phyloP scores from a whole-genome alignment of 176 grass and related monocot species.

The Lolium perenne region DNA sequence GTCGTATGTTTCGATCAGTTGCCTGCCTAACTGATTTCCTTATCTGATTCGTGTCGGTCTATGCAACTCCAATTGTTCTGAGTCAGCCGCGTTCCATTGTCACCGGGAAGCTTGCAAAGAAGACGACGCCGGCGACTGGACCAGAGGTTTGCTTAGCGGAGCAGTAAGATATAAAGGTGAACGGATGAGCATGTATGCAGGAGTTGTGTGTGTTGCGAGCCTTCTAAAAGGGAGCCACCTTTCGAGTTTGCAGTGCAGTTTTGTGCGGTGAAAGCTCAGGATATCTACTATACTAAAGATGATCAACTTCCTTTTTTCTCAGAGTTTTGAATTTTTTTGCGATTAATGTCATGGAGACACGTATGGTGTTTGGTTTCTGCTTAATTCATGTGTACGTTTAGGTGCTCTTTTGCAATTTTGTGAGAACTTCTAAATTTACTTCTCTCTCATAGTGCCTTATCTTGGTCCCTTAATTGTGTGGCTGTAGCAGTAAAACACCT shows the following conservation, averaged over 20 bases:
- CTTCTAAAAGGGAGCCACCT: background rate
- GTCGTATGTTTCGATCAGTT: slow-evolving; percentile 10
- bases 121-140: background rate
- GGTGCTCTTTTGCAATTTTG: too few species aligned
- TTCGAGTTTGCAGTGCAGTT: background rate
- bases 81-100: slow-evolving; percentile 15
- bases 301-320: too few species aligned
- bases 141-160: background rate
- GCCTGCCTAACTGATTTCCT: slow-evolving; percentile 22
- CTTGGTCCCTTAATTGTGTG: too few species aligned
- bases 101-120: background rate
- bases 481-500: too few species aligned
- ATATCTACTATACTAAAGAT: too few species aligned
- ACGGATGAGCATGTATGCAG: background rate
- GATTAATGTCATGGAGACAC: too few species aligned
- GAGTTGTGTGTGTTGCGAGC: background rate
- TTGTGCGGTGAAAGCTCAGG: background rate
- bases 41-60: slow-evolving; percentile 4
- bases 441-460: too few species aligned
- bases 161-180: slow-evolving; percentile 21
- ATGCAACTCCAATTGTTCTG: background rate
- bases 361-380: too few species aligned
- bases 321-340: too few species aligned
- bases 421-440: too few species aligned
- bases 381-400: too few species aligned